A percentile compares a stretch with the other conserved stretches of the same genome.
Evolutionary conservation across 2,329 filamentous ascomycete species (phyloP).

Genomic region (Aspergillus eucalypticola): DNA sequence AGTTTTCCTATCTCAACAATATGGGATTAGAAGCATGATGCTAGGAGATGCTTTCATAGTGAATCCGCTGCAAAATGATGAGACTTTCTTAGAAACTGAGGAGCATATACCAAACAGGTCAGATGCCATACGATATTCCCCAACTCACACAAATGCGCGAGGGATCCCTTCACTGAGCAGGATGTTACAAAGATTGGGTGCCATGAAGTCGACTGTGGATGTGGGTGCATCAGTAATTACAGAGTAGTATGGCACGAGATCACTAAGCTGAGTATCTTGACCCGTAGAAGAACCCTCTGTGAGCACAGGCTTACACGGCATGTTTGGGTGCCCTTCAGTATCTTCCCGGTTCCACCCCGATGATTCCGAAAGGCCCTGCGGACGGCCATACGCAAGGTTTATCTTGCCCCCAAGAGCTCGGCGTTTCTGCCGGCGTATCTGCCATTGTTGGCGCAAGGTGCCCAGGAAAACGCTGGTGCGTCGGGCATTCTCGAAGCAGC

Average conservation of each 20-base stretch:
- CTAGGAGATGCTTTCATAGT: too few relatives aligned
- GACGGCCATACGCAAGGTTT: slow-evolving; percentile 12
- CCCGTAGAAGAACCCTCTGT: not conserved
- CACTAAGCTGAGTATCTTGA: not conserved
- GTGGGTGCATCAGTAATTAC: not conserved
- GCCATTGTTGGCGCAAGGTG: slow-evolving; percentile 42
- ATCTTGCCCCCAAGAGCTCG: not conserved
- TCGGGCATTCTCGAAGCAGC: slow-evolving; percentile 44
- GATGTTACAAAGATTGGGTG: slow-evolving; percentile 10
- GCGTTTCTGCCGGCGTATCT: slow-evolving; percentile 31
- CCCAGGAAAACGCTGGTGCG: slow-evolving; percentile 42
- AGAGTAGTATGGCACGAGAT: not conserved
- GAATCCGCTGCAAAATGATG: too few relatives aligned
- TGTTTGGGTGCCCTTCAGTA: too few relatives aligned
- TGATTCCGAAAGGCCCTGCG: slow-evolving; percentile 19
- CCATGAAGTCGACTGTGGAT: slow-evolving; percentile 1
- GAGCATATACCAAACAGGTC: too few relatives aligned
- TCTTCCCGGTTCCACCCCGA: not conserved
- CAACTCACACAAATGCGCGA: slow-evolving; percentile 1
- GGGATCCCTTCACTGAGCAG: slow-evolving; percentile 10
- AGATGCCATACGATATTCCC: too few relatives aligned
- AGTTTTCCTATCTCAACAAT: too few relatives aligned
- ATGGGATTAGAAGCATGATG: too few relatives aligned
- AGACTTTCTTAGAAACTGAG: too few relatives aligned
- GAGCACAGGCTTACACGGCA: too few relatives aligned